Base-by-base conservation (phyloP, 306 rosid genomes). In the Lupinus albus region DNA sequence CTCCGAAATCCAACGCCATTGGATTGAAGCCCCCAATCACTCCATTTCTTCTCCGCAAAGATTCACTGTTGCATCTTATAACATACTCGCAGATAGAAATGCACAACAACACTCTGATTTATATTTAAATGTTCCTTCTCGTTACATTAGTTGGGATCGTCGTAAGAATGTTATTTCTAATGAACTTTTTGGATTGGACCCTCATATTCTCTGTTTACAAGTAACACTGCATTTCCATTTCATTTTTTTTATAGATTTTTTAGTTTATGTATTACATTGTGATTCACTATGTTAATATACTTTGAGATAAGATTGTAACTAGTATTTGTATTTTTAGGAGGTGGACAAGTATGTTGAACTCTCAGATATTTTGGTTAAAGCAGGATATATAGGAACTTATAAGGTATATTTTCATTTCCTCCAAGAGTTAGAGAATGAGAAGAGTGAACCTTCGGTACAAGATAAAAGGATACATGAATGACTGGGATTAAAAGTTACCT, bases 301-400 rank as follows among this genome's bases (percentile, higher is more conserved):
- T 20, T 20, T 20, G 25, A 20, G 25, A 1, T 20, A 20, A 20
- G 25, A 20, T 20, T 20, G 25, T 20, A 53, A 30, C 53, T 46
- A 15, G 38, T 18, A 55, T 53, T 67, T 49, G 39, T 63, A 7
- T 59, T 47, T 3, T 10, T 72, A 92, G 97, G 97, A 92, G 81
- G 97, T 92, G 28, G 96, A 92, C 75, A 92, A 80, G 78, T 92
- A 84, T 79, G 68, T 48, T 67, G 95, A 92, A 60, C 81, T 89
- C 56, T 82, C 86, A 1, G 60, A 68, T 48, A 67, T 68, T 47
- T 77, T 92, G 82, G 89, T 68, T 35, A 82, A 89, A 77, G 85
- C 83, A 1, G 97, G 97, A 73, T 92, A 89, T 61, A 68, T 38
- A 5, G 96, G 97, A 12, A 84, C 85, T 7, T 89, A 77, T 48